Evolutionary conservation across 2,329 filamentous ascomycete species (phyloP), one percentile per base, ranked within the genome.

Genomic region (Penicillium sp.): DNA sequence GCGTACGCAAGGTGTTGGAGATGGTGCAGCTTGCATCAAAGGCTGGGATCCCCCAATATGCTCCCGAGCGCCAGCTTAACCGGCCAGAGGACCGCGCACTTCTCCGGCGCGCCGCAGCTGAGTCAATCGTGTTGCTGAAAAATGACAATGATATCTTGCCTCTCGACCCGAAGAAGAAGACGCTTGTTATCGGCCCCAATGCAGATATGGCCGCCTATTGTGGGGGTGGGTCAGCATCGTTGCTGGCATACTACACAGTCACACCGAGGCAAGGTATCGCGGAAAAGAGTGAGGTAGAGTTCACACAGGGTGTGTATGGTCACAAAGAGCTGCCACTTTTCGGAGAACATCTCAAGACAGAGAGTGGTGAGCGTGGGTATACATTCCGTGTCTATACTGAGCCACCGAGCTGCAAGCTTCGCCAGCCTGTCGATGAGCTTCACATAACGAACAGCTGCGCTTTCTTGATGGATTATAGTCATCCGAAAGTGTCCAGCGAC

Each of bases 81-180:
- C 88, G 83, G 0, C 79, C 82, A 0, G 83, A 88, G 68, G 85
- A 85, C 36, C 81, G 85, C 1, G 81, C 79, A 11, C 77, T 91
- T 43, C 81, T 90, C 5, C 81, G 89, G 16, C 79, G 81, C 60
- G 80, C 88, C 24, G 87, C 86, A 46, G 82, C 84, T 13, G 87
- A 90, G 69, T 85, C 85, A 16, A 86, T 90, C n/a, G 88, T 91
- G 1, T 77, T 92, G 13, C 75, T 92, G 24, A 91, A 91, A 75
- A 92, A 92, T 67, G 82, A 89, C 4, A 80, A 82, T 50, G 77
- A 77, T 6, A 70, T 88, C 0, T 77, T 92, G 1, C 89, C 89
- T 0, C 70, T 84, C 41, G 66, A 75, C 39, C 74, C 71, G 31
- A 66, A 66, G 18, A 77, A 79, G 59, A 74, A 76, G 6, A 73